phyloP scores from a whole-genome alignment of 805 yeast genomes.

The Lachancea dasiensis region DNA sequence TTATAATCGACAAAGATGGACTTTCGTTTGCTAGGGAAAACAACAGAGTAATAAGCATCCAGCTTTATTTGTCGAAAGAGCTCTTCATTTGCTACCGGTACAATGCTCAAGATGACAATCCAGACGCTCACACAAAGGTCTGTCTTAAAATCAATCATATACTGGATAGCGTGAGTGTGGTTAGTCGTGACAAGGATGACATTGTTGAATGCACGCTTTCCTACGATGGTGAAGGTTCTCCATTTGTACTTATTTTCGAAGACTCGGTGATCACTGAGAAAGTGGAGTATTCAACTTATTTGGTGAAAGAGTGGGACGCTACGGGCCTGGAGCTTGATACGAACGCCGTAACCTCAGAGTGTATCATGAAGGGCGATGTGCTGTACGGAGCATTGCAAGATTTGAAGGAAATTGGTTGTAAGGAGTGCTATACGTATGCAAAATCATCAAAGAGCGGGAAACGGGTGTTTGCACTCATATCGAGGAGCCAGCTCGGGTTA shows the following conservation, averaged over 20 bases:
- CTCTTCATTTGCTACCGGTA: constrained; percentile 28
- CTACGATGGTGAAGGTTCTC: constrained; percentile 44
- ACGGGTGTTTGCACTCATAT: constrained; percentile 42
- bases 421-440: constrained; percentile 44
- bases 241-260: constrained; percentile 51
- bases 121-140: constrained; percentile 29
- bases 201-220: constrained; percentile 44
- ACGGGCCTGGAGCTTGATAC: constrained; percentile 39
- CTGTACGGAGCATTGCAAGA: constrained; percentile 51
- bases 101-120: constrained; percentile 15
- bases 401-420: constrained; percentile 48
- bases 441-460: constrained; percentile 26
- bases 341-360: constrained; percentile 43
- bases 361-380: constrained; percentile 47
- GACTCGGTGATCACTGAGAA: constrained; percentile 47
- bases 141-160: constrained; percentile 42
- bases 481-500: constrained; percentile 68
- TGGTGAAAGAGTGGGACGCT: constrained; percentile 31
- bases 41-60: constrained; percentile 36
- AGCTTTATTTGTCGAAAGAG: constrained; percentile 31
- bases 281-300: constrained; percentile 50
- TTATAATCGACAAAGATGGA: constrained; percentile 46
- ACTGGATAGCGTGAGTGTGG: constrained; percentile 46
- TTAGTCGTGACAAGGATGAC: constrained; percentile 30
- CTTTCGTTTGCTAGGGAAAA: constrained; percentile 45